phyloP scores from a whole-genome alignment of 352 stramenopile species.

The Pythium chondricola region DNA sequence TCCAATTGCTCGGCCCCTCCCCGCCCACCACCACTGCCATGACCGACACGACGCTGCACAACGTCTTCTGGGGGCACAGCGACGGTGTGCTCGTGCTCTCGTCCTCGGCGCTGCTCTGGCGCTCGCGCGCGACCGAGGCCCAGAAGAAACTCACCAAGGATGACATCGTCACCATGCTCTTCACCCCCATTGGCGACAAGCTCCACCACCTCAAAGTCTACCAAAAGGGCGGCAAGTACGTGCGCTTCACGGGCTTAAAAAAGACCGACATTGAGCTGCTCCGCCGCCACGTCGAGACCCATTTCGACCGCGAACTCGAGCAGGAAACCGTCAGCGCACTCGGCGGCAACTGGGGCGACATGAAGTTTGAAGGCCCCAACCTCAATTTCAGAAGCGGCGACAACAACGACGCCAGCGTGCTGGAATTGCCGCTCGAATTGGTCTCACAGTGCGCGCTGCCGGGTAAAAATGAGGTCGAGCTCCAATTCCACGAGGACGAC shows the following conservation, averaged over 20 bases:
- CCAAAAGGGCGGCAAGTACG: conserved; percentile 78
- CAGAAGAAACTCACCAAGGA: conserved; percentile 85
- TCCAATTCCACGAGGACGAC: conserved; percentile 99
- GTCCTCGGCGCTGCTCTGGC: conserved; percentile 64
- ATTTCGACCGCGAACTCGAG: conserved; percentile 88
- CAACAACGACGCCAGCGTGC: conserved; percentile 50
- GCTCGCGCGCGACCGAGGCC: conserved; percentile 64
- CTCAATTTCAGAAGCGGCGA: conserved; percentile 72
- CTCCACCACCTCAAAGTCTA: conserved; percentile 83
- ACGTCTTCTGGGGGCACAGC: conserved; percentile 85
- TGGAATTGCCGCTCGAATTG: conserved; percentile 70
- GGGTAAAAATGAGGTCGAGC: conserved; percentile 97
- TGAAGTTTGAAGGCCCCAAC: conserved; percentile 89
- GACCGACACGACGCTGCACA: conserved; percentile 76
- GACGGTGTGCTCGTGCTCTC: conserved; percentile 75
- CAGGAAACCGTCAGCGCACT: conserved; percentile 83
- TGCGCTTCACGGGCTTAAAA: conserved; percentile 81
- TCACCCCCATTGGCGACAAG: conserved; percentile 72
- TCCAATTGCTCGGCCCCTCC: no score
- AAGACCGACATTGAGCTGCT: conserved; percentile 54
- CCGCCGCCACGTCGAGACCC: conserved; percentile 56
- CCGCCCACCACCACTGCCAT: conserved; percentile 11
- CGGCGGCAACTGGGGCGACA: conserved; percentile 92
- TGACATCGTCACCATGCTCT: conserved; percentile 84
- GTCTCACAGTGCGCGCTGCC: conserved; percentile 90